These are phyloP conservation scores for Saccharum spontaneum DNA, from an alignment of 176 grass and related monocot genomes.

Conservation along the genomic window DNA sequence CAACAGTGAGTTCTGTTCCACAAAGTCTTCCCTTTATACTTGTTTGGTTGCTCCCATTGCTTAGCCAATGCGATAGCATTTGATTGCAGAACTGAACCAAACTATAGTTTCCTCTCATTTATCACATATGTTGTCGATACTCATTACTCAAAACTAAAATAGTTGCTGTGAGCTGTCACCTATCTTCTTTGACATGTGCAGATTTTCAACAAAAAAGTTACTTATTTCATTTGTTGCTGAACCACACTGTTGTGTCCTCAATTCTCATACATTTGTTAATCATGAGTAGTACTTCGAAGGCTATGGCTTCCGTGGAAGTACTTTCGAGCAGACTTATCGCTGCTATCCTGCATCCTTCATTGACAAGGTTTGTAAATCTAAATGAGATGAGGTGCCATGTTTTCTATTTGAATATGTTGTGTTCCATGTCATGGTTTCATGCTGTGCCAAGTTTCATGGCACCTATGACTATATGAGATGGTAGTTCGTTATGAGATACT, in stretches of 20 bases:
- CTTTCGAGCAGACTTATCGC: constrained; percentile 94
- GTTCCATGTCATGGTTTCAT: background rate
- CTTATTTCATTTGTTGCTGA: constrained; percentile 15
- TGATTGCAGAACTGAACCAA: background rate
- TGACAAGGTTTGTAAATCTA: constrained; percentile 72
- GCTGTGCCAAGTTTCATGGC: constrained; percentile 12
- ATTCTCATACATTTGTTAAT: constrained; percentile 34
- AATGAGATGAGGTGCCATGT: constrained; percentile 17
- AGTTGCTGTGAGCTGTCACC: background rate
- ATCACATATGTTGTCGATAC: background rate
- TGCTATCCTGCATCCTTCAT: constrained; percentile 98
- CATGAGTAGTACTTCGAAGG: constrained; percentile 74
- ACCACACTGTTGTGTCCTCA: background rate
- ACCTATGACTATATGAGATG: background rate
- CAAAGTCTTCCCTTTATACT: background rate
- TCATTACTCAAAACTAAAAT: background rate
- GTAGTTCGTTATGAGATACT: constrained; percentile 3
- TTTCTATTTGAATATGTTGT: constrained; percentile 22
- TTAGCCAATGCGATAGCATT: background rate
- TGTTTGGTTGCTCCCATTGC: background rate
- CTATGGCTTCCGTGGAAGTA: constrained; percentile 78
- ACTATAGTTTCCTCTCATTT: background rate
- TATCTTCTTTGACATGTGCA: background rate
- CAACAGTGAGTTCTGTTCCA: background rate
- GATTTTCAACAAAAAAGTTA: background rate